Evolutionary conservation across 176 grass and related monocot species (phyloP).

Genomic region (Lolium multiflorum): DNA sequence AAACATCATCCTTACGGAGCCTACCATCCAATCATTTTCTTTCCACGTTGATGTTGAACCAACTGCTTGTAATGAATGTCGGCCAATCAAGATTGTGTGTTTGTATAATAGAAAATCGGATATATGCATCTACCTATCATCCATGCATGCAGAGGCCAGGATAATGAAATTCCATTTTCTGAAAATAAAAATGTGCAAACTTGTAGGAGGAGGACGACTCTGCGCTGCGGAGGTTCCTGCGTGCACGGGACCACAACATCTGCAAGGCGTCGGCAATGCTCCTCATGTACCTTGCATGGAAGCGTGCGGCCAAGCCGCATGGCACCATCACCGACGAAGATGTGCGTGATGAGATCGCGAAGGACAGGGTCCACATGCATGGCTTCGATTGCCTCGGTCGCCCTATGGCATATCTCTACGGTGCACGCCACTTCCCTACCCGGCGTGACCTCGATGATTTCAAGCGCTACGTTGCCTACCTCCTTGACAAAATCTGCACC

Average conservation of each 20-base stretch:
- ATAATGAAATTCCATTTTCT: background rate
- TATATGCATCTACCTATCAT: background rate
- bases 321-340: constrained; percentile 56
- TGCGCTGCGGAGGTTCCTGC: constrained; percentile 64
- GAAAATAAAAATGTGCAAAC: background rate
- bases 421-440: constrained; percentile 48
- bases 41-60: background rate
- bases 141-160: too few species aligned
- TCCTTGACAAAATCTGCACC: constrained; percentile 56
- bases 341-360: constrained; percentile 53
- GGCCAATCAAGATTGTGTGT: too few species aligned
- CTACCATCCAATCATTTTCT: background rate
- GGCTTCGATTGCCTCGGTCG: constrained; percentile 58
- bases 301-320: constrained; percentile 48
- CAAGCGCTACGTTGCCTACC: constrained; percentile 51
- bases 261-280: constrained; percentile 63
- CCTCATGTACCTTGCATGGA: constrained; percentile 81
- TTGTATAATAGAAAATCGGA: background rate
- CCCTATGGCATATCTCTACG: constrained; percentile 48
- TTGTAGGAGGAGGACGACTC: constrained; percentile 63
- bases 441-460: constrained; percentile 63
- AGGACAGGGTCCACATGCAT: constrained; percentile 65
- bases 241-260: constrained; percentile 53
- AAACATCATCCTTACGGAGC: background rate
- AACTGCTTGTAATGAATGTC: background rate